Percentiles rank a stretch among this genome's conserved stretches.
phyloP scores from a whole-genome alignment of 148 eudicot species.

The Chenopodium suecicum region DNA sequence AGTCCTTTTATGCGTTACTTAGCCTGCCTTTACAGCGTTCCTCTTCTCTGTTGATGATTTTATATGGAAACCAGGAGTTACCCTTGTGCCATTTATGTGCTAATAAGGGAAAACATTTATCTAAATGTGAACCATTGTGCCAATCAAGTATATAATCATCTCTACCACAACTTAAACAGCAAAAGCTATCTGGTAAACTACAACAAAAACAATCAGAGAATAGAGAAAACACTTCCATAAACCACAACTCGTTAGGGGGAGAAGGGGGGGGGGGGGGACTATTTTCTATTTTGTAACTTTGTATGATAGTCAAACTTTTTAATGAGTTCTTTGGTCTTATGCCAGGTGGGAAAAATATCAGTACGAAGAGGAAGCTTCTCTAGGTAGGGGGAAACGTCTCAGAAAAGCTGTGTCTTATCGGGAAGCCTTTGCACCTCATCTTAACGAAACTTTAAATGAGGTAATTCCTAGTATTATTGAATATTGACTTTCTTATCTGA shows the following conservation, averaged over 20 bases:
- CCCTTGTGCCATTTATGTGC: too few relatives aligned
- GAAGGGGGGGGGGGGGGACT: not conserved
- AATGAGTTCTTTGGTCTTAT: not conserved
- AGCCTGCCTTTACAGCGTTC: too few relatives aligned
- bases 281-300: not conserved
- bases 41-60: too few relatives aligned
- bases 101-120: not conserved
- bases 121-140: not conserved
- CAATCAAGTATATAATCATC: not conserved
- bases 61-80: too few relatives aligned
- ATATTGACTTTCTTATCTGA: not conserved
- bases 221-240: not conserved
- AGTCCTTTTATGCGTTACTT: too few relatives aligned
- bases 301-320: not conserved
- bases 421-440: constrained; percentile 78
- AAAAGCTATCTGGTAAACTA: not conserved
- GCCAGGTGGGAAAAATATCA: constrained; percentile 95
- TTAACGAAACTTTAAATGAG: constrained; percentile 61
- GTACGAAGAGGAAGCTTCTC: constrained; percentile 90
- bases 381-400: constrained; percentile 95
- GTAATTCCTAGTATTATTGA: constrained; percentile 31
- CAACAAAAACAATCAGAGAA: not conserved
- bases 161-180: not conserved
- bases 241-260: not conserved
- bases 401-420: constrained; percentile 93